Conservation (phyloP, 2,329 filamentous ascomycete species). For the Pseudopithomyces maydicus region DNA sequence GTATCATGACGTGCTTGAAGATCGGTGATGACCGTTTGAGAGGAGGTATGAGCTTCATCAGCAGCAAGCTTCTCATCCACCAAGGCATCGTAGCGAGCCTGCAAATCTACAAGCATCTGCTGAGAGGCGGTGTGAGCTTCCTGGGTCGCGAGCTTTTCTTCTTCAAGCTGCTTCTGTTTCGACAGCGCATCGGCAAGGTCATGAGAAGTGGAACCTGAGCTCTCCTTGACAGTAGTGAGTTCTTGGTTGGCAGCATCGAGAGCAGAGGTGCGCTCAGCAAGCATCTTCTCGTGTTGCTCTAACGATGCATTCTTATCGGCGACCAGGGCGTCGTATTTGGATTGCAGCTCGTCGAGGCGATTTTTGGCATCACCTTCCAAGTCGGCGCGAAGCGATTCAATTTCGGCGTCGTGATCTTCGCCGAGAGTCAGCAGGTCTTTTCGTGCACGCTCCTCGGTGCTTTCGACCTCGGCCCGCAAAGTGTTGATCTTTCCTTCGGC, state of each 20-base stretch:
- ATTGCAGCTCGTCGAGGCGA: slow-evolving; percentile 36
- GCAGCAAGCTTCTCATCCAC: slow-evolving; percentile 22
- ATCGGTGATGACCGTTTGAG: slow-evolving; percentile 21
- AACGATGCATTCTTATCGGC: slow-evolving; percentile 31
- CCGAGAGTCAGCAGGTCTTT: slow-evolving; percentile 36
- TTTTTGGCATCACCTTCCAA: slow-evolving; percentile 44
- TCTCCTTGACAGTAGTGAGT: slow-evolving; percentile 22
- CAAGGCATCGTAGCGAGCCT: slow-evolving; percentile 27
- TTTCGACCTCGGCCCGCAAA: slow-evolving; percentile 35
- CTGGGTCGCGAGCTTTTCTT: slow-evolving; percentile 27
- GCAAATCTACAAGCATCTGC: slow-evolving; percentile 26
- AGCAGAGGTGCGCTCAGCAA: slow-evolving; percentile 24
- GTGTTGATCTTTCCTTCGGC: slow-evolving; percentile 29
- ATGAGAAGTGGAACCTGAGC: slow-evolving; percentile 29
- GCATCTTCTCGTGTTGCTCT: slow-evolving; percentile 28
- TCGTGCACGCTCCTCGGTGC: slow-evolving; percentile 29
- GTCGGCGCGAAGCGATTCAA: slow-evolving; percentile 41
- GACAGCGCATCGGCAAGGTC: slow-evolving; percentile 27
- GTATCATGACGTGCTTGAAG: slow-evolving; percentile 24
- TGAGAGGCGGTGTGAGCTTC: slow-evolving; percentile 29
- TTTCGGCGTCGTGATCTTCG: slow-evolving; percentile 40
- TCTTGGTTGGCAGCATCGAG: slow-evolving; percentile 28
- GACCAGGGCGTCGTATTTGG: slow-evolving; percentile 37
- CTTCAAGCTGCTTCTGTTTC: slow-evolving; percentile 27
- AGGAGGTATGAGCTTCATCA: slow-evolving; percentile 18